A percentile compares a stretch with the other conserved stretches of the same genome.
Evolutionary conservation across 169 alveolate genomes (phyloP).

Genomic region (Fabrea salina): DNA sequence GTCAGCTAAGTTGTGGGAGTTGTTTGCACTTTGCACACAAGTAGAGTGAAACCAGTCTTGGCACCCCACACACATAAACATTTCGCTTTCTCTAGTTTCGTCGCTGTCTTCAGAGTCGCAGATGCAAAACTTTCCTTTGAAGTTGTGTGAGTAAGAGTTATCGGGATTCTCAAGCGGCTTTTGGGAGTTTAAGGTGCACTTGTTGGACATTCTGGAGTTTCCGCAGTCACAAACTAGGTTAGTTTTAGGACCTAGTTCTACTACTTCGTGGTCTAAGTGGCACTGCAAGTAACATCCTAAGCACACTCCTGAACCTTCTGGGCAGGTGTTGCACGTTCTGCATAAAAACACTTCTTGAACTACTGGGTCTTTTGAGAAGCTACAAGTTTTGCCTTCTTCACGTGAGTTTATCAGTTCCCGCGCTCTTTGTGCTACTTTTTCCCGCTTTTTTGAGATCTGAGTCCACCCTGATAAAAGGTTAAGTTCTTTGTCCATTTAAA

Average conservation of each 20-base stretch:
- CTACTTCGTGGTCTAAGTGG: neutral
- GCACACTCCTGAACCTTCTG: neutral
- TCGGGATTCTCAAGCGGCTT: neutral
- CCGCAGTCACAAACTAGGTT: constrained; percentile 2
- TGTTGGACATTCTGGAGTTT: neutral
- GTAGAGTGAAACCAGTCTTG: neutral
- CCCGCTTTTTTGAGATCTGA: neutral
- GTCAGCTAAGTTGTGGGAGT: neutral
- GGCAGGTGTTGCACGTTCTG: neutral
- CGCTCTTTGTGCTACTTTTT: neutral
- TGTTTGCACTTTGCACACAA: neutral
- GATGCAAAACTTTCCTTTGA: neutral
- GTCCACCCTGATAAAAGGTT: neutral
- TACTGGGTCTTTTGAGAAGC: neutral
- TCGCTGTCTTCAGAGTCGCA: neutral
- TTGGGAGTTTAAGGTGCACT: neutral
- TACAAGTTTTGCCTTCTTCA: constrained; percentile 23
- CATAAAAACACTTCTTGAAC: neutral
- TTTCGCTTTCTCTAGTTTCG: constrained; percentile 7
- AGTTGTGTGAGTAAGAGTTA: constrained; percentile 1
- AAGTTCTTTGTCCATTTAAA: neutral
- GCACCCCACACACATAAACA: constrained; percentile 6
- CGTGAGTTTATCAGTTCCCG: neutral
- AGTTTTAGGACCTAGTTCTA: neutral
- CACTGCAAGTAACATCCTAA: neutral